Conservation (phyloP, 1,139 yeast species). For the Taphrina deformans region DNA sequence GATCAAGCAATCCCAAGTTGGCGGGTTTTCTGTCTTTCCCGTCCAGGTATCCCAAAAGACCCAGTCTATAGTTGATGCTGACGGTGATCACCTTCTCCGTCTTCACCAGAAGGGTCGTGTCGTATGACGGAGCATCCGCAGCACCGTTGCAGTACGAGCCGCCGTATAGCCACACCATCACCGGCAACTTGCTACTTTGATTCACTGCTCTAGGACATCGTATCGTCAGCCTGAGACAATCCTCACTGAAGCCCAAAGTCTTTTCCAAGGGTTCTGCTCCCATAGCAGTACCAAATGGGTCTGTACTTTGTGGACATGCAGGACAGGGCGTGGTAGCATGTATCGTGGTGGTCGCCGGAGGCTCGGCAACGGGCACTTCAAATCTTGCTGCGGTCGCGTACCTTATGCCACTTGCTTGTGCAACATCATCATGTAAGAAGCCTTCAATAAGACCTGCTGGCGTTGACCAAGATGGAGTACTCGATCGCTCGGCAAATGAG, state of each 20-base stretch:
- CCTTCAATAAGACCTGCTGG: slow-evolving; percentile 2
- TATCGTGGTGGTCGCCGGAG: background rate
- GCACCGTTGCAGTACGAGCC: background rate
- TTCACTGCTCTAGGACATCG: background rate
- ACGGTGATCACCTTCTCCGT: background rate
- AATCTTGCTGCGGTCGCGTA: background rate
- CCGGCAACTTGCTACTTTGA: background rate
- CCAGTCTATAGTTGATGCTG: background rate
- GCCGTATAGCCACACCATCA: slow-evolving; percentile 5
- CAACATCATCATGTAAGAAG: background rate
- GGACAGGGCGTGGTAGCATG: background rate
- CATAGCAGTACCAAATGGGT: background rate
- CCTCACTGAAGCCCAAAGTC: background rate
- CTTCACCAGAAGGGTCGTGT: background rate
- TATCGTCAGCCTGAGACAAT: slow-evolving; percentile 1
- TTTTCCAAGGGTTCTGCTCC: background rate
- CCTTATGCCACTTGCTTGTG: slow-evolving; percentile 6
- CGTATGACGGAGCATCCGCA: background rate
- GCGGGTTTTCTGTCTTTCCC: background rate
- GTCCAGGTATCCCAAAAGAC: background rate
- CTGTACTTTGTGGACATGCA: slow-evolving; percentile 1
- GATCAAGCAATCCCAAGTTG: slow-evolving; percentile 47
- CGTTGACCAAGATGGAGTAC: background rate
- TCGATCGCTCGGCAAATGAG: too few relatives aligned
- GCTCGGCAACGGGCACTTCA: background rate